phyloP scores from a whole-genome alignment of 2,329 filamentous ascomycete genomes.

The Verruconis gallopava region DNA sequence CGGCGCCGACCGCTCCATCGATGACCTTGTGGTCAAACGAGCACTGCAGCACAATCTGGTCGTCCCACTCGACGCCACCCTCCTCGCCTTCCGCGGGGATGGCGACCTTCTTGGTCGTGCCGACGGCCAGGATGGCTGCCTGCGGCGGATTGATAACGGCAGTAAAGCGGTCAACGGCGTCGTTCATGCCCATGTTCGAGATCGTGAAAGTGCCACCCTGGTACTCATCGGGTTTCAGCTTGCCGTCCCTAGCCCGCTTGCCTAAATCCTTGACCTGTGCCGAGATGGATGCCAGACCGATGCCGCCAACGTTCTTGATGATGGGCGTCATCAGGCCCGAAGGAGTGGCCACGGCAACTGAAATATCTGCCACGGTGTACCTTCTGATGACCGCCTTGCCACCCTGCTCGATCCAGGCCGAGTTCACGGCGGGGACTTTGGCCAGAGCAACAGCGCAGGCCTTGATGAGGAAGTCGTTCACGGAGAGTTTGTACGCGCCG shows the following conservation, averaged over 20 bases:
- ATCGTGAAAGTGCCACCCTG: slow-evolving; percentile 98
- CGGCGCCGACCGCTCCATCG: slow-evolving; percentile 87
- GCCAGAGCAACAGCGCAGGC: slow-evolving; percentile 75
- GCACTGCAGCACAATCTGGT: slow-evolving; percentile 87
- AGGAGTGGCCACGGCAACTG: slow-evolving; percentile 88
- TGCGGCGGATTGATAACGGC: slow-evolving; percentile 99
- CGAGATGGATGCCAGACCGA: slow-evolving; percentile 82
- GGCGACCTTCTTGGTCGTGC: slow-evolving; percentile 90
- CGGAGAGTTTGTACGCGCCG: slow-evolving; percentile 97
- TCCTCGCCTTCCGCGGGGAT: slow-evolving; percentile 74
- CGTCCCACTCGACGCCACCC: slow-evolving; percentile 76
- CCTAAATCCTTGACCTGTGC: slow-evolving; percentile 87
- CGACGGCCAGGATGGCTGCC: slow-evolving; percentile 86
- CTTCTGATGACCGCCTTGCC: slow-evolving; percentile 74
- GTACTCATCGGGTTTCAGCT: slow-evolving; percentile 99
- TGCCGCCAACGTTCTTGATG: slow-evolving; percentile 74
- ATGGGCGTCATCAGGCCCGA: slow-evolving; percentile 94
- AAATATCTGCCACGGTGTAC: slow-evolving; percentile 86
- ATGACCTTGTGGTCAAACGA: slow-evolving; percentile 99
- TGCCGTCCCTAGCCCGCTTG: slow-evolving; percentile 89
- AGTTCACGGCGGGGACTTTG: slow-evolving; percentile 94
- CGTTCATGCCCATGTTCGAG: slow-evolving; percentile 99
- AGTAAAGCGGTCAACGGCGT: slow-evolving; percentile 90
- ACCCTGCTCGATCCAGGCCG: slow-evolving; percentile 72
- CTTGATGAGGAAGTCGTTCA: slow-evolving; percentile 99